Percentiles rank a stretch among this genome's conserved stretches.
These are phyloP conservation scores for Candida pseudoglaebosa DNA, from an alignment of 805 yeast species.

Conservation along the genomic window DNA sequence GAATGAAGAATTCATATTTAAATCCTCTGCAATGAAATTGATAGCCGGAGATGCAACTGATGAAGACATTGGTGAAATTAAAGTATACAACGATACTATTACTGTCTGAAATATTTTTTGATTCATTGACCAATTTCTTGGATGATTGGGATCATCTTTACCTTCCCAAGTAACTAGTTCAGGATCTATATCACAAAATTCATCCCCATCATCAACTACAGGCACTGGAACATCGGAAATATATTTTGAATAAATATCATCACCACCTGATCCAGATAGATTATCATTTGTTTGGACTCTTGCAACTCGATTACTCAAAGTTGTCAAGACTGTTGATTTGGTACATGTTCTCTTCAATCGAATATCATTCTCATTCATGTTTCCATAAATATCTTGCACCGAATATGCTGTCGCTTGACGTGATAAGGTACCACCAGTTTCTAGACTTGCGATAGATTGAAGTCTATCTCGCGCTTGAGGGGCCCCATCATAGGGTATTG, in stretches of 20 bases:
- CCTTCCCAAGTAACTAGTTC: slow-evolving; percentile 69
- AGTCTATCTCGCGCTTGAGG: not conserved
- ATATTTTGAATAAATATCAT: slow-evolving; percentile 8
- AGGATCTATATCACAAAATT: slow-evolving; percentile 54
- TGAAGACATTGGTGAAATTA: slow-evolving; percentile 60
- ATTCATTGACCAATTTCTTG: slow-evolving; percentile 54
- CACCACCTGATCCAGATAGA: slow-evolving; percentile 7
- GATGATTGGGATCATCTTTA: slow-evolving; percentile 54
- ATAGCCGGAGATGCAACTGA: slow-evolving; percentile 62
- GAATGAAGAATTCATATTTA: slow-evolving; percentile 38
- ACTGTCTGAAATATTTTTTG: slow-evolving; percentile 42
- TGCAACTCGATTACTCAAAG: slow-evolving; percentile 25
- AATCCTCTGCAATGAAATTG: slow-evolving; percentile 40
- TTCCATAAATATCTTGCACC: slow-evolving; percentile 39
- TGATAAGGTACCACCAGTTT: slow-evolving; percentile 3
- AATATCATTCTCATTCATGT: slow-evolving; percentile 31
- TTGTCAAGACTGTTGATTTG: slow-evolving; percentile 39
- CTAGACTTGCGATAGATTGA: not conserved
- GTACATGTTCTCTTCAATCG: slow-evolving; percentile 42
- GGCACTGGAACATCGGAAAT: slow-evolving; percentile 31
- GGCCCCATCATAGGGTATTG: not conserved
- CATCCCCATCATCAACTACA: slow-evolving; percentile 45
- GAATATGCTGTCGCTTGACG: slow-evolving; percentile 17
- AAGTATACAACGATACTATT: slow-evolving; percentile 51
- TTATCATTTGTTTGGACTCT: slow-evolving; percentile 3